phyloP scores from a whole-genome alignment of 2,329 filamentous ascomycete genomes.

The Diplodia seriata region DNA sequence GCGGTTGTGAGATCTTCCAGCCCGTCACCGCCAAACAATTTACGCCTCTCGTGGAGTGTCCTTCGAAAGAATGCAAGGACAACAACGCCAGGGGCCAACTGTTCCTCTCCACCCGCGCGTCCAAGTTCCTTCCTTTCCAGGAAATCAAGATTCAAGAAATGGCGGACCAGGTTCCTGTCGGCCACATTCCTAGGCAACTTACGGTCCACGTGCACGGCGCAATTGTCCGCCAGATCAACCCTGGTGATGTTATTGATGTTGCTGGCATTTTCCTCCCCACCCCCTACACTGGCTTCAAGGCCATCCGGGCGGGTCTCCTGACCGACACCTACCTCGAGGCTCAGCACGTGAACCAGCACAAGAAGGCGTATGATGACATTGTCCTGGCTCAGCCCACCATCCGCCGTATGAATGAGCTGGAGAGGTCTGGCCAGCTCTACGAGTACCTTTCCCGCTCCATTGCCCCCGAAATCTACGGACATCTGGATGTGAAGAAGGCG shows the following conservation, averaged over 20 bases:
- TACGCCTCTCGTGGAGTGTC: conserved; percentile 83
- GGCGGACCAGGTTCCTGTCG: conserved; percentile 98
- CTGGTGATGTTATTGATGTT: conserved; percentile 92
- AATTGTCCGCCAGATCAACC: conserved; percentile 84
- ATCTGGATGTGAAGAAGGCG: conserved; percentile 97
- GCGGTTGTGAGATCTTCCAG: conserved; percentile 97
- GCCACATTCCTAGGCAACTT: conserved; percentile 91
- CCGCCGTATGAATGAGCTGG: conserved; percentile 83
- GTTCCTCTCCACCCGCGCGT: conserved; percentile 92
- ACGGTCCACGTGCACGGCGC: conserved; percentile 90
- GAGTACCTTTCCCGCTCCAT: conserved; percentile 96
- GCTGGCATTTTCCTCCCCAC: conserved; percentile 96
- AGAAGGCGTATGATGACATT: conserved; percentile 96
- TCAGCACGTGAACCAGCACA: conserved; percentile 92
- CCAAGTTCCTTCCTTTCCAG: conserved; percentile 96
- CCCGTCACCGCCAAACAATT: conserved; percentile 91
- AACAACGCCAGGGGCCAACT: conserved; percentile 95
- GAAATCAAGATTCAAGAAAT: conserved; percentile 99
- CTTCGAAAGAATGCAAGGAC: conserved; percentile 84
- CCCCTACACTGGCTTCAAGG: conserved; percentile 98
- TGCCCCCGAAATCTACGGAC: conserved; percentile 95
- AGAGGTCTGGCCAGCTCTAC: conserved; percentile 88
- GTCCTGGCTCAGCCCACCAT: conserved; percentile 80
- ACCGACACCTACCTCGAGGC: conserved; percentile 98
- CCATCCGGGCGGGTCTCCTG: conserved; percentile 92